A percentile compares a stretch with the other conserved stretches of the same genome.
phyloP scores from a whole-genome alignment of 495 filamentous ascomycete genomes.

The Lasiosphaeria hispida region DNA sequence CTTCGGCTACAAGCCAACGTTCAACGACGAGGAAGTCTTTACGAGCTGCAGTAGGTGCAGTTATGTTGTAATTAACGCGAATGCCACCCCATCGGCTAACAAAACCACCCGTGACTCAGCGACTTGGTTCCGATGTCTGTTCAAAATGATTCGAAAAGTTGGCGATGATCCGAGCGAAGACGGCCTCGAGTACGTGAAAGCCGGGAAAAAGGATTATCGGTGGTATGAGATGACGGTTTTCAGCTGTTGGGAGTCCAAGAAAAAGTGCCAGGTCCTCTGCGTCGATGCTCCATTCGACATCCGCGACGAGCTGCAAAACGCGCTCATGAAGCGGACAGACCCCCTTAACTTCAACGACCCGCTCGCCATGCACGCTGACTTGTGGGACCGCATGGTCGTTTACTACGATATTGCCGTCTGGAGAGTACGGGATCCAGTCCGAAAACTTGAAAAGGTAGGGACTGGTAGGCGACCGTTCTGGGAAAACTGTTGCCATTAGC shows the following conservation, averaged over 20 bases:
- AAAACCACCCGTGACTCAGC: background rate
- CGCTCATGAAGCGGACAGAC: background rate
- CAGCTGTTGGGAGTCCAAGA: slow-evolving; percentile 18
- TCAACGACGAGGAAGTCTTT: slow-evolving; percentile 4
- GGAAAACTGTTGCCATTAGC: too few relatives aligned
- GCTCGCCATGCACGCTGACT: slow-evolving; percentile 20
- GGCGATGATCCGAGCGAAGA: slow-evolving; percentile 9
- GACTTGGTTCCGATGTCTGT: slow-evolving; percentile 23
- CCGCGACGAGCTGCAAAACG: slow-evolving; percentile 1
- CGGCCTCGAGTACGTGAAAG: slow-evolving; percentile 15
- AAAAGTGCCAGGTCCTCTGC: slow-evolving; percentile 17
- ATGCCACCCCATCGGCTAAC: background rate
- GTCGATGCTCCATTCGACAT: slow-evolving; percentile 19
- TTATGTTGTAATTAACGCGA: background rate
- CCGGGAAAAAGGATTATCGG: slow-evolving; percentile 10
- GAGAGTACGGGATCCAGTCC: slow-evolving; percentile 24
- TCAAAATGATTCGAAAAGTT: slow-evolving; percentile 25
- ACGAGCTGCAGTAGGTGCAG: slow-evolving; percentile 11
- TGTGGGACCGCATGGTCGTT: slow-evolving; percentile 21
- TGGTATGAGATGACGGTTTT: slow-evolving; percentile 29
- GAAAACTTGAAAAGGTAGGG: slow-evolving; percentile 24
- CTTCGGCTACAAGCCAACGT: slow-evolving; percentile 19
- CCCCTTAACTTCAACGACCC: slow-evolving; percentile 19
- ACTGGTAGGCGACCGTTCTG: slow-evolving; percentile 6
- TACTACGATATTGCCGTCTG: slow-evolving; percentile 25